phyloP scores from a whole-genome alignment of 257 asterid genomes.

The Nicotiana attenuata region DNA sequence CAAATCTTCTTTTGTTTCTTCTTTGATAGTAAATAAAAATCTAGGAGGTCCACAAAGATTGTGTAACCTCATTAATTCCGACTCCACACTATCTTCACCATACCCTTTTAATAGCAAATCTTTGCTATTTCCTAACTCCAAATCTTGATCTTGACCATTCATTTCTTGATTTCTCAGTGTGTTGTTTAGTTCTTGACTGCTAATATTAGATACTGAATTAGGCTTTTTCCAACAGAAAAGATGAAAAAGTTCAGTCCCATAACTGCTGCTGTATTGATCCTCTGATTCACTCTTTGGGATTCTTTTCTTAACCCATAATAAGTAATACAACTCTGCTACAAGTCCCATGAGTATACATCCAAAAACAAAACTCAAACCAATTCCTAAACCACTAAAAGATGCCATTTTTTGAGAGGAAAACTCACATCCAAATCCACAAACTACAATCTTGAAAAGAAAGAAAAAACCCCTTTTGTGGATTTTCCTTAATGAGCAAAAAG shows the following conservation, averaged over 20 bases:
- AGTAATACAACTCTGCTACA: slow-evolving; percentile 59
- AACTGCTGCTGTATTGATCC: slow-evolving; percentile 2
- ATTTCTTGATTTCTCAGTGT: slow-evolving; percentile 23
- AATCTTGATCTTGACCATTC: slow-evolving; percentile 32
- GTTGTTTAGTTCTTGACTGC: slow-evolving; percentile 11
- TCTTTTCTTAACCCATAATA: slow-evolving; percentile 73
- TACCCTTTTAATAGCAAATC: slow-evolving; percentile 31
- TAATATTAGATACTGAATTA: slow-evolving; percentile 15
- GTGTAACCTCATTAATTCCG: slow-evolving; percentile 77
- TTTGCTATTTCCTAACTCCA: slow-evolving; percentile 43
- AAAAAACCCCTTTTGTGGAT: not conserved
- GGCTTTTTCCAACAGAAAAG: slow-evolving; percentile 51
- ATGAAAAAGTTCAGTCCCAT: slow-evolving; percentile 22
- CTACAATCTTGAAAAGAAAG: not conserved
- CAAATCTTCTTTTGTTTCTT: slow-evolving; percentile 85
- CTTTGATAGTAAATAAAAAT: slow-evolving; percentile 84
- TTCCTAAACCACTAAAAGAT: slow-evolving; percentile 69
- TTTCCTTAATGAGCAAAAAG: not conserved
- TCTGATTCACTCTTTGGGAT: slow-evolving; percentile 23
- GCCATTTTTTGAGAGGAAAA: slow-evolving; percentile 21
- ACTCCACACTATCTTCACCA: slow-evolving; percentile 62
- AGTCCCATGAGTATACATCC: slow-evolving; percentile 73
- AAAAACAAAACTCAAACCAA: slow-evolving; percentile 62
- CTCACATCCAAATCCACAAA: slow-evolving; percentile 23
- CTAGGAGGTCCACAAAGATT: slow-evolving; percentile 92